Percentiles rank a stretch among this genome's conserved stretches.
Evolutionary conservation across 352 stramenopile genomes (phyloP).

Genomic region (Globisporangium uncinulatum): DNA sequence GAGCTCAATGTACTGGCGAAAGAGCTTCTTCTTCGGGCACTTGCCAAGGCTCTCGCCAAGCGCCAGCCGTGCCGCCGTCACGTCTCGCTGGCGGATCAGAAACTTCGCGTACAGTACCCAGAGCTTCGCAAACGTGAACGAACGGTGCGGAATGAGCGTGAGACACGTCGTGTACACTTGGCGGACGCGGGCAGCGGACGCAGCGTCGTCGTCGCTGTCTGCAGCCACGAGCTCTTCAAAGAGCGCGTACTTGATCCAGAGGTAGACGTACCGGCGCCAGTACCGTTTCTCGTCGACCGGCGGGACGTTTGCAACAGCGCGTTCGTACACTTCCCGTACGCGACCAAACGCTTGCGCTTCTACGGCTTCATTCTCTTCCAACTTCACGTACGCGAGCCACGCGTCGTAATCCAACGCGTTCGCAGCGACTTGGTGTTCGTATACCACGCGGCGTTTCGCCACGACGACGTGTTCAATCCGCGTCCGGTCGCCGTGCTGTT

Average conservation of each 20-base stretch:
- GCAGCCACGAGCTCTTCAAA: conserved; percentile 95
- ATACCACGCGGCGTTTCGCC: conserved; percentile 92
- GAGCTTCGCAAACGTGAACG: conserved; percentile 99
- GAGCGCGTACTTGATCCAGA: conserved; percentile 99
- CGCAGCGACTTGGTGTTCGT: conserved; percentile 88
- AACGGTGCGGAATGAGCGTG: conserved; percentile 90
- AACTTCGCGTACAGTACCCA: conserved; percentile 98
- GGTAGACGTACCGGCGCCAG: conserved; percentile 98
- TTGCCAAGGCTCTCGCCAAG: conserved; percentile 93
- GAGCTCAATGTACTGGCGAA: conserved; percentile 91
- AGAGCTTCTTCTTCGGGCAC: conserved; percentile 92
- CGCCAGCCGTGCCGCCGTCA: conserved; percentile 87
- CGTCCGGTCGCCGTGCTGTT: conserved; percentile 95
- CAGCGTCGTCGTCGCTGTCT: no score
- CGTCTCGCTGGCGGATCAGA: conserved; percentile 92
- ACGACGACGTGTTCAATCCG: conserved; percentile 96
- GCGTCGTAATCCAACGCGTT: conserved; percentile 96
- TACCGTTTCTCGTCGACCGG: conserved; percentile 95
- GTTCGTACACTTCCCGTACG: conserved; percentile 95
- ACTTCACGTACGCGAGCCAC: conserved; percentile 98
- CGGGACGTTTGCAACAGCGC: conserved; percentile 92
- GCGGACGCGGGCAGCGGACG: conserved; percentile 61
- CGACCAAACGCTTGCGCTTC: conserved; percentile 43
- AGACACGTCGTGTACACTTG: conserved; percentile 96
- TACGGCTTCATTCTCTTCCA: conserved; percentile 91